Conservation (phyloP, 1,139 yeast species). For the Kodamaea plutei region DNA sequence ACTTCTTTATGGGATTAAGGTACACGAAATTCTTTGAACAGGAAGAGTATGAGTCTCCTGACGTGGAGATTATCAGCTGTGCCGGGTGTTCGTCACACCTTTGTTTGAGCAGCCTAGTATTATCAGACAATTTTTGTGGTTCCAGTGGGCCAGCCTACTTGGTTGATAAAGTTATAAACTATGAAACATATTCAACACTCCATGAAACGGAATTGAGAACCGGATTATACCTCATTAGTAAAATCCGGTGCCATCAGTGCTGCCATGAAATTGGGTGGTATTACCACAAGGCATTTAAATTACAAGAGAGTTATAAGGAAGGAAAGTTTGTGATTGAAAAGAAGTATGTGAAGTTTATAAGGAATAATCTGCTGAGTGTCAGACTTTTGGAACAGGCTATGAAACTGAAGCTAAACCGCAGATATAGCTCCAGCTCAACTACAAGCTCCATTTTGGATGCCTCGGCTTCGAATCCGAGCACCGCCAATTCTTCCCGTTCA, state of each 20-base stretch:
- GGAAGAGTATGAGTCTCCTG: slow-evolving; percentile 29
- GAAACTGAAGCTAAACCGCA: slow-evolving; percentile 25
- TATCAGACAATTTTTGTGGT: slow-evolving; percentile 50
- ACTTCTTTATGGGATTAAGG: slow-evolving; percentile 43
- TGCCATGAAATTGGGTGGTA: slow-evolving; percentile 68
- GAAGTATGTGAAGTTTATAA: slow-evolving; percentile 18
- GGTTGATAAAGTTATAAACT: slow-evolving; percentile 48
- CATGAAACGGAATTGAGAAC: slow-evolving; percentile 57
- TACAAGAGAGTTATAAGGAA: slow-evolving; percentile 65
- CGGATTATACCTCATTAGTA: slow-evolving; percentile 63
- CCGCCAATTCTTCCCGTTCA: slow-evolving; percentile 4
- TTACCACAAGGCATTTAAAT: slow-evolving; percentile 56
- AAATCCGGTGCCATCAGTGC: slow-evolving; percentile 67
- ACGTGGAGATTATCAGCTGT: slow-evolving; percentile 46
- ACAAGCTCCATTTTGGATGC: slow-evolving; percentile 3
- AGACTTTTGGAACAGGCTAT: slow-evolving; percentile 27
- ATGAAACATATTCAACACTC: slow-evolving; percentile 26
- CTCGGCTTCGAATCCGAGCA: slow-evolving; percentile 3
- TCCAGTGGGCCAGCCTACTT: slow-evolving; percentile 50
- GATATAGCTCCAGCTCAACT: slow-evolving; percentile 12
- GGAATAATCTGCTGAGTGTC: slow-evolving; percentile 15
- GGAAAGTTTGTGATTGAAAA: slow-evolving; percentile 74
- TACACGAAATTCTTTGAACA: slow-evolving; percentile 37
- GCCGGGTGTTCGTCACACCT: slow-evolving; percentile 51
- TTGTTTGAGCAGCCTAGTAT: slow-evolving; percentile 42